Evolutionary conservation across 2,329 filamentous ascomycete genomes (phyloP), one percentile per base, ranked within the genome.

Genomic region (Neofusicoccum cordaticola): DNA sequence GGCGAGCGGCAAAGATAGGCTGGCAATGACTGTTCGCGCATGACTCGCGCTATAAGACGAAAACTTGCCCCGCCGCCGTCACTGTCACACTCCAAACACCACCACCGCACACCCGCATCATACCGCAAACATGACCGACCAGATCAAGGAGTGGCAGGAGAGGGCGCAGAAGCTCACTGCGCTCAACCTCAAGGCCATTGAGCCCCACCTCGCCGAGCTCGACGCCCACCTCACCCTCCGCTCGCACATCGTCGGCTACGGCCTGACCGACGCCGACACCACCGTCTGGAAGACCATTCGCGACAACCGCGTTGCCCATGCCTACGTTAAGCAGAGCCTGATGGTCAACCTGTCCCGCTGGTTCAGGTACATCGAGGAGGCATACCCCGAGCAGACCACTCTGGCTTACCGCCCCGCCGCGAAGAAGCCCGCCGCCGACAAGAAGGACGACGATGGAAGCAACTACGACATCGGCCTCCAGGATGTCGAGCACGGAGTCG

Each of bases 401-500:
- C 83, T 92, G 69, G 92, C 92, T 73, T 72, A 76, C 65, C 72
- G 74, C 34, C 72, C 67, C 15, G 27, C 27, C 27, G 73, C 53
- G 63, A 72, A 67, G 61, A 64, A 48, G n/a, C 69, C 66, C 5
- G 86, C 86, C 6, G 86, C 86, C 53, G 86, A 84, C n/a, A 85
- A 86, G 67, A 88, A 86, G 74, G 86, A 86, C 70, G 91, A 90
- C 82, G 86, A 86, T 27, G 65, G 60, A 22, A 92, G 86, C 65
- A 96, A 88, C 83, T 98, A 95, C 79, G 93, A 96, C 74, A 91
- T 97, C 76, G 90, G 89, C 2, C 84, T 97, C 42, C 88, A 90
- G 72, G 91, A 96, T 75, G 89, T 90, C 8, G 91, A 94, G 42
- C 89, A 94, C 75, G 93, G 92, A 2, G 93, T 98, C 65, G 91